These are phyloP conservation scores for Bryum argenteum DNA, from an alignment of 225 moss, liverwort and hornwort genomes.

Conservation along the genomic window DNA sequence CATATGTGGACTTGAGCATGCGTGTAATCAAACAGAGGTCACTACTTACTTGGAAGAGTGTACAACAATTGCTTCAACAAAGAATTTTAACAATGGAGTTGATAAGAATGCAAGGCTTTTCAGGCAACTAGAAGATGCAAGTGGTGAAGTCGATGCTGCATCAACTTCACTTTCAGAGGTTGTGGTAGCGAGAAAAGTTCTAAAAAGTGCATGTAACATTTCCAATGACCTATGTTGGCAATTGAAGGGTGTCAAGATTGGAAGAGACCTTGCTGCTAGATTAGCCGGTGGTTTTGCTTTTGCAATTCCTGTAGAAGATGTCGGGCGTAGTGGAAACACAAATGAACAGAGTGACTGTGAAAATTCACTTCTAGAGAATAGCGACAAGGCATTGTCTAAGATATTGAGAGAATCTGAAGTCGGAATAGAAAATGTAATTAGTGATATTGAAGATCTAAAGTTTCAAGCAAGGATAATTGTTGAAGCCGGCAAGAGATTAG, in stretches of 20 bases:
- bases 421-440: not conserved
- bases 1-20: not conserved
- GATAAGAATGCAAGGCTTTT: not conserved
- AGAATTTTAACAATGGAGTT: slow-evolving; percentile 8
- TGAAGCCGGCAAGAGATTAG: slow-evolving; percentile 24
- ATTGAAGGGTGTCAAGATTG: slow-evolving; percentile 17
- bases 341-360: slow-evolving; percentile 1
- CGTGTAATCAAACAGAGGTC: not conserved
- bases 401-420: slow-evolving; percentile 19
- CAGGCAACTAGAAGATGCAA: not conserved
- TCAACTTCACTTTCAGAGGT: not conserved
- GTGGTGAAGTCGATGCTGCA: not conserved
- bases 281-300: not conserved
- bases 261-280: not conserved
- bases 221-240: slow-evolving; percentile 2
- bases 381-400: not conserved
- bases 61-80: not conserved
- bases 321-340: not conserved
- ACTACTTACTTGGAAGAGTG: not conserved
- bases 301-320: slow-evolving; percentile 14
- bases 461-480: not conserved
- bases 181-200: not conserved
- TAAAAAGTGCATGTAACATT: not conserved
- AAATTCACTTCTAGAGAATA: not conserved
- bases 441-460: slow-evolving; percentile 15